Evolutionary conservation across 164 flowering plant genomes (phyloP), one percentile per base, ranked within the genome.

Genomic region (Annona squamosa): DNA sequence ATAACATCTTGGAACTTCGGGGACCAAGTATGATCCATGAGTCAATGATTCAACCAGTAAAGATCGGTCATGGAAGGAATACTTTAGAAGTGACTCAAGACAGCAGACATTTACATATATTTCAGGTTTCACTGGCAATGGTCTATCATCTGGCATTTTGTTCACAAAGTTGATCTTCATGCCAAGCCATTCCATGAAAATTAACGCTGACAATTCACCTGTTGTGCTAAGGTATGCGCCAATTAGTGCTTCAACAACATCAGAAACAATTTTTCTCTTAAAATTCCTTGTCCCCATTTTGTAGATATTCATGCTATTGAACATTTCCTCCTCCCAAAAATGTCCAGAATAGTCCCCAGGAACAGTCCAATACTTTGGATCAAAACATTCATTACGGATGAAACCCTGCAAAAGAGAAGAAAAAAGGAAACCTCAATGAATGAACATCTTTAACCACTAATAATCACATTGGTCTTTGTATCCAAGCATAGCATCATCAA

Each of bases 11-110:
- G 92, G 92, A 74, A 91, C 79, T 59, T 88, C 92, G 45, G 96
- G 85, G 66, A 90, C 79, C 88, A 86, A 89, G 78, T 87, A 92
- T 37, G 97, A 94, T 13, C 93, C 98, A 82, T 94, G 98, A 2
- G 94, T 94, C 37, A 94, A 76, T 7, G 98, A 97, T 79, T 94
- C 98, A 26, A 92, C 87, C 17, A 94, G 70, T 45, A 92, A 77
- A 65, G 94, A 86, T 67, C 82, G 85, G 71, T 94, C 93, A 4
- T 44, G 81, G 69, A 94, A 94, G n/a, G 80, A 63, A 78, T 94
- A 92, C 18, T 85, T 84, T 47, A 94, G 62, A 10, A 89, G 64
- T 4, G 84, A 73, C 75, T 92, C 86, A 5, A 94, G 62, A 59
- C 78, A 75, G 6, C 61, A 48, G 46, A 90, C 43, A 77, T 92